These are phyloP conservation scores for Microcyclosporella mali DNA, from an alignment of 2,329 filamentous ascomycete species.

Conservation along the genomic window DNA sequence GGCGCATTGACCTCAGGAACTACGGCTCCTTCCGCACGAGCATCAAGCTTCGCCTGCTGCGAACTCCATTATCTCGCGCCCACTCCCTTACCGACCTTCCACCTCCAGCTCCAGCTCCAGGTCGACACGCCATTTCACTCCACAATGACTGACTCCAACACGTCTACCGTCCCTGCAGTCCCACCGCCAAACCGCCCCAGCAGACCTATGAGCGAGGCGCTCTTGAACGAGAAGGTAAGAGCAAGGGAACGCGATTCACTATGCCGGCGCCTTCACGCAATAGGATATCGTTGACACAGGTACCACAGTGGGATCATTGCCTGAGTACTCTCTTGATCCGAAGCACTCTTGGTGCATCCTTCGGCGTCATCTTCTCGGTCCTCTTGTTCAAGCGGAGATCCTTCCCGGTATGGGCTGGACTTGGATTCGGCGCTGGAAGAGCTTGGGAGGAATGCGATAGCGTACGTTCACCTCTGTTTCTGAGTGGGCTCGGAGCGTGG, in stretches of 20 bases:
- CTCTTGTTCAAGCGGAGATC: slow-evolving; percentile 96
- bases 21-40: too few species aligned
- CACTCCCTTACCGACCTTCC: background rate
- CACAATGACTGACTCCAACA: slow-evolving; percentile 52
- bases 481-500: background rate
- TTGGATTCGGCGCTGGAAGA: slow-evolving; percentile 90
- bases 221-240: slow-evolving; percentile 96
- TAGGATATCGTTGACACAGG: too few species aligned
- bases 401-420: slow-evolving; percentile 92
- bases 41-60: too few species aligned
- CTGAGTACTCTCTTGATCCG: slow-evolving; percentile 96
- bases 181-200: slow-evolving; percentile 59
- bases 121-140: background rate
- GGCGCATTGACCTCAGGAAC: too few species aligned
- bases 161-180: slow-evolving; percentile 51
- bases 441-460: slow-evolving; percentile 98
- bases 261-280: too few species aligned
- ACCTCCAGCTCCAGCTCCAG: background rate
- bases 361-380: slow-evolving; percentile 97
- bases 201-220: slow-evolving; percentile 88
- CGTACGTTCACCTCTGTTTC: slow-evolving; percentile 32
- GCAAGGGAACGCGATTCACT: background rate
- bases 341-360: slow-evolving; percentile 89
- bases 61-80: background rate
- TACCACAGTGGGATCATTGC: slow-evolving; percentile 89